These are phyloP conservation scores for Atkinsonella texensis DNA, from an alignment of 2,329 filamentous ascomycete genomes.

Conservation along the genomic window DNA sequence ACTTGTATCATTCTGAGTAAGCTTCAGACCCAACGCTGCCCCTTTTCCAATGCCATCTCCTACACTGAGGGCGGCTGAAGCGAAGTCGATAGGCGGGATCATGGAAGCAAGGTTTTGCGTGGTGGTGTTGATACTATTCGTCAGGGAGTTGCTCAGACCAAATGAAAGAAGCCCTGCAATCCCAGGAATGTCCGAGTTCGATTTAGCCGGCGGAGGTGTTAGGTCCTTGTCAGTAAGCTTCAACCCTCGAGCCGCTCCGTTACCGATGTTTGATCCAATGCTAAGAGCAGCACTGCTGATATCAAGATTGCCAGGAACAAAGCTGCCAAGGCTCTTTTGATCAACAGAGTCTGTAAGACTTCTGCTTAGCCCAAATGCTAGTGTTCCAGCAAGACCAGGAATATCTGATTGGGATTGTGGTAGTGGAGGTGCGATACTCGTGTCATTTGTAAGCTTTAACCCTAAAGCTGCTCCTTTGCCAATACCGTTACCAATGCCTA, in stretches of 20 bases:
- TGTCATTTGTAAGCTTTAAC: slow-evolving; percentile 5
- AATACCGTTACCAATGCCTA: slow-evolving; percentile 4
- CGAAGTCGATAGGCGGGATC: slow-evolving; percentile 3
- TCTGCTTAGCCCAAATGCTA: slow-evolving; percentile 4
- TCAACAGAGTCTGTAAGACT: slow-evolving; percentile 1
- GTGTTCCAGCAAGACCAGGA: slow-evolving; percentile 2
- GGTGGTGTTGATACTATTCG: slow-evolving; percentile 1
- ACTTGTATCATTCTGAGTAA: slow-evolving; percentile 2
- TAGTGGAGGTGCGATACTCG: not conserved
- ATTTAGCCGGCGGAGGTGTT: not conserved
- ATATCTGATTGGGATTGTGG: slow-evolving; percentile 2
- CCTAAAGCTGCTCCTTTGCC: slow-evolving; percentile 7
- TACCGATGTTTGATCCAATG: slow-evolving; percentile 8
- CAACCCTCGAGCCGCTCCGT: slow-evolving; percentile 7
- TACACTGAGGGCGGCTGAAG: not conserved
- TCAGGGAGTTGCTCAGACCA: slow-evolving; percentile 4
- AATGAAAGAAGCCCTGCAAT: slow-evolving; percentile 4
- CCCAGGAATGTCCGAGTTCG: slow-evolving; percentile 1
- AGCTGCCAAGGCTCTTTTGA: not conserved
- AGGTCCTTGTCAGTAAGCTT: not conserved
- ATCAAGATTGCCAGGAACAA: not conserved
- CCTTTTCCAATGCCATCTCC: slow-evolving; percentile 8
- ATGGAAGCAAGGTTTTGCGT: not conserved
- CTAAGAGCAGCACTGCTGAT: slow-evolving; percentile 7
- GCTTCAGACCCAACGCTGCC: slow-evolving; percentile 5